Conservation (phyloP, 2,329 filamentous ascomycete genomes). For the Fusarium oxysporum region DNA sequence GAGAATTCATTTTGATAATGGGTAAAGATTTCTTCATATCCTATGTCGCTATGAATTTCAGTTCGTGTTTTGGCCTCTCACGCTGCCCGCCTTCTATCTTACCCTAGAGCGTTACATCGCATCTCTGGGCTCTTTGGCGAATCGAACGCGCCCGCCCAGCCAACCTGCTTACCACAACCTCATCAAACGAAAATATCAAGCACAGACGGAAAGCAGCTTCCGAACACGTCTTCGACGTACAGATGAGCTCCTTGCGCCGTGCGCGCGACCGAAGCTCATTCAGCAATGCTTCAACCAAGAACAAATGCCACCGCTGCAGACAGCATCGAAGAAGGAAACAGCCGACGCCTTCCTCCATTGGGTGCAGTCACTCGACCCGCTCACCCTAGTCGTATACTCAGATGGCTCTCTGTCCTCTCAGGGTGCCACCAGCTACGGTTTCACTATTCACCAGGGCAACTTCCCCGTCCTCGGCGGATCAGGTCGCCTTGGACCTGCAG, state of each 20-base stretch:
- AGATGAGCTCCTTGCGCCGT: not conserved
- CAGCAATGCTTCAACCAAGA: not conserved
- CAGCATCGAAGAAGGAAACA: not conserved
- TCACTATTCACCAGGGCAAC: slow-evolving; percentile 6
- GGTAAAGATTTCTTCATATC: too few species aligned
- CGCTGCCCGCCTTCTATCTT: too few species aligned
- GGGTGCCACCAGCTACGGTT: slow-evolving; percentile 14
- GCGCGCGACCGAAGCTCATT: not conserved
- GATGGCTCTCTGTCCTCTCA: not conserved
- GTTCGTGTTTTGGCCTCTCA: too few species aligned
- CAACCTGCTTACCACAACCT: not conserved
- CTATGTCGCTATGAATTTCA: too few species aligned
- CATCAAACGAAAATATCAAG: not conserved
- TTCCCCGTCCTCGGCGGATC: not conserved
- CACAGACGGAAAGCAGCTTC: not conserved
- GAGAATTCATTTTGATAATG: too few species aligned
- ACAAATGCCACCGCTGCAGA: not conserved
- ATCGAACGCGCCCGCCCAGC: not conserved
- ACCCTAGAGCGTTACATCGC: too few species aligned
- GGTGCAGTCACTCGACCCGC: not conserved
- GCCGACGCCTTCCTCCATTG: not conserved
- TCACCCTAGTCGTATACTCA: not conserved
- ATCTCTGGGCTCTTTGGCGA: not conserved
- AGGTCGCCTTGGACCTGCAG: not conserved
- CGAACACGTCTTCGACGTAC: not conserved